These are phyloP conservation scores for Dacryopinax primogenitus DNA, from an alignment of 768 basidiomycete genomes.

Conservation along the genomic window DNA sequence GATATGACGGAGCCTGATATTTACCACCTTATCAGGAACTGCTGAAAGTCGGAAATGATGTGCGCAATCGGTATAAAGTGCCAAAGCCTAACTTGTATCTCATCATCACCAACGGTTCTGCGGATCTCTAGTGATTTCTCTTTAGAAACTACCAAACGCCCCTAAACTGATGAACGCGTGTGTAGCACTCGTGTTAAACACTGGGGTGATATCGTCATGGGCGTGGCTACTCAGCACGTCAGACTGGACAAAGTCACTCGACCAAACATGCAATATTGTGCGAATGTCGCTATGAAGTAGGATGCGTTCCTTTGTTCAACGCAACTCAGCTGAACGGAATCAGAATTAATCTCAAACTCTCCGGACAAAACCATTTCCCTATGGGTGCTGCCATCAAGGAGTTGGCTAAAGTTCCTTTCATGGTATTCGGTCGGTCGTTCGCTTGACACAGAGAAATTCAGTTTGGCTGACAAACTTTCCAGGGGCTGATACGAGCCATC, in stretches of 20 bases:
- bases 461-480: background rate
- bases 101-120: constrained; percentile 4
- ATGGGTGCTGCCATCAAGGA: background rate
- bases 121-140: background rate
- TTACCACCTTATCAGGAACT: background rate
- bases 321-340: background rate
- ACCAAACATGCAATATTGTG: background rate
- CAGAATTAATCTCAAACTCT: background rate
- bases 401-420: background rate
- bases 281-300: constrained; percentile 1
- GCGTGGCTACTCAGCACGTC: background rate
- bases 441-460: background rate
- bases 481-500: constrained; percentile 4
- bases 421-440: background rate
- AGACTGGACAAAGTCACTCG: background rate
- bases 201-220: background rate
- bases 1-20: background rate
- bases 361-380: background rate
- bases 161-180: background rate
- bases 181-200: background rate
- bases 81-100: background rate
- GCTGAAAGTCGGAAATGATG: background rate
- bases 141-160: background rate
- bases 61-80: background rate
- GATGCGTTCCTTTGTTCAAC: background rate